Percentiles rank a stretch among this genome's conserved stretches.
phyloP scores from a whole-genome alignment of 176 grass and related monocot species.

The Hordeum marinum region DNA sequence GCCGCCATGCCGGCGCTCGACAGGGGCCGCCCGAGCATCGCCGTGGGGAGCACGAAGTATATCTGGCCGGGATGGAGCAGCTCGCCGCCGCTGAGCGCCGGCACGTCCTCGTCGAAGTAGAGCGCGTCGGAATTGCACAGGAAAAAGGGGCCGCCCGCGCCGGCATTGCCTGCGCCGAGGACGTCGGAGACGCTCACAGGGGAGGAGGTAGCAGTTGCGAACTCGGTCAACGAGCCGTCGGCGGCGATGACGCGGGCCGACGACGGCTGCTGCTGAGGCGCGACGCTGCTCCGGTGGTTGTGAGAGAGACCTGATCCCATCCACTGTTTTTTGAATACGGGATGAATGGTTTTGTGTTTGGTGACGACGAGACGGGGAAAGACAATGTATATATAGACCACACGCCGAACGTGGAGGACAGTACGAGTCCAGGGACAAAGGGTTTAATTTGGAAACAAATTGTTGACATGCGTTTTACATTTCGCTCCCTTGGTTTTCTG shows the following conservation, averaged over 20 bases:
- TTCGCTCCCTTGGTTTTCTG: not conserved
- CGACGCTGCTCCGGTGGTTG: conserved; percentile 31
- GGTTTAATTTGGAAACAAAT: not conserved
- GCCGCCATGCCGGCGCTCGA: conserved; percentile 58
- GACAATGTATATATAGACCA: not conserved
- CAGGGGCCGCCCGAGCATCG: conserved; percentile 33
- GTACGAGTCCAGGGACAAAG: not conserved
- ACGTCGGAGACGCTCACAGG: conserved; percentile 23
- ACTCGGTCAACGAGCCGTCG: conserved; percentile 57
- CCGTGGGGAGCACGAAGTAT: conserved; percentile 37
- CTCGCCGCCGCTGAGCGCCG: conserved; percentile 27
- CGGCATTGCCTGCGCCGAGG: conserved; percentile 4
- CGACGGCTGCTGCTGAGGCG: conserved; percentile 13
- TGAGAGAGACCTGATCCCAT: conserved; percentile 55
- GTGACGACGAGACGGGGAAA: not conserved
- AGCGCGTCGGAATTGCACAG: conserved; percentile 63
- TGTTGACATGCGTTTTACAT: not conserved
- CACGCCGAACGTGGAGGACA: not conserved
- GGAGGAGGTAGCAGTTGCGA: not conserved
- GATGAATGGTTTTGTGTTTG: conserved; percentile 6
- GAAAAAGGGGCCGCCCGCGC: conserved; percentile 2
- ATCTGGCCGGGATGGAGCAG: conserved; percentile 30
- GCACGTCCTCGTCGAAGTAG: conserved; percentile 49
- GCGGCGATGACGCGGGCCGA: conserved; percentile 40
- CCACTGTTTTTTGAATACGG: not conserved